Evolutionary conservation across 2,329 filamentous ascomycete genomes (phyloP), one percentile per base, ranked within the genome.

Genomic region (Aspergillus latus): DNA sequence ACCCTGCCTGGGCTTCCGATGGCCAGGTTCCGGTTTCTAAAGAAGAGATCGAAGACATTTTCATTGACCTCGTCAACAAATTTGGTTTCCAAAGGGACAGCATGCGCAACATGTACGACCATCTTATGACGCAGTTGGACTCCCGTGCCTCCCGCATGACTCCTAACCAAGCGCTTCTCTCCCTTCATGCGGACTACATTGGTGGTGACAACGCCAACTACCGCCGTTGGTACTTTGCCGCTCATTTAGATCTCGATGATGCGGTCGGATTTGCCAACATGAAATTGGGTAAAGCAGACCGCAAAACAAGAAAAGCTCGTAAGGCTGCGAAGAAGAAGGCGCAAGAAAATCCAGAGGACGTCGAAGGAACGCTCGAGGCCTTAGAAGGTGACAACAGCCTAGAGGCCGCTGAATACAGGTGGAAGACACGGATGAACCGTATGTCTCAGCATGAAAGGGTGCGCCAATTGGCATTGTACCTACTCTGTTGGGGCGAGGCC

Each of bases 21-120:
- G 93, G 92, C 28, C 94, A 99, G 73, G 97, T 99, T 61, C 94
- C 94, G 2, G 80, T 97, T 28, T 97, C 94, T 6, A 99, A 99
- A 76, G 94, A 99, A 73, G 94, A 99, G 75, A 88, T 99, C 29
- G 94, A 99, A 74, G 94, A 99, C 70, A 97, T 99, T 65, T 99
- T 99, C 75, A 78, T 99, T 39, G 94, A 99, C 66, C 76, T 99
- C 55, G 91, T 92, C 0, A 88, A 90, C 67, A 99, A 99, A 74
- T 99, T 99, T 68, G 94, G 94, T 65, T 99, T 99, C 79, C 94
- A 99, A 78, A 87, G 94, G 44, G 94, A 99, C 80, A 99, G 94
- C 84, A 99, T 99, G 93, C 87, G 94, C 48, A 99, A 99, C 82
- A 96, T 99, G 90, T 99, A 97, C 74, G 94, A 99, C 70, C 94